Evolutionary conservation across 1,284 basidiomycete genomes (phyloP).

Genomic region (Marasmius tenuissimus): DNA sequence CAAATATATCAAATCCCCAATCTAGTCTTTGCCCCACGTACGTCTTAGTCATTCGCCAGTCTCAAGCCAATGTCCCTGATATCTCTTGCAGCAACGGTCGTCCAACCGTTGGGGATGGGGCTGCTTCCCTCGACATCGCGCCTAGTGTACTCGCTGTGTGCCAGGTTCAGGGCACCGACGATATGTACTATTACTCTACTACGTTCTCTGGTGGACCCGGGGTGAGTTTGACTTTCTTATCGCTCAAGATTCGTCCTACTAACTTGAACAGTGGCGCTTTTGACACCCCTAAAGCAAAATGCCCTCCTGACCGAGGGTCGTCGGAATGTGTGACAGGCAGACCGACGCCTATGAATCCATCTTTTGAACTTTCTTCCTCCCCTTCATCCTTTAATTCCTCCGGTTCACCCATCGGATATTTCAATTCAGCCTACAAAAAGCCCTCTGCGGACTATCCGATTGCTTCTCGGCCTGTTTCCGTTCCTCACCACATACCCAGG

Average conservation of each 20-base stretch:
- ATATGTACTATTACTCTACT: constrained; percentile 86
- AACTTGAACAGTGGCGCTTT: constrained; percentile 74
- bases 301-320: constrained; percentile 91
- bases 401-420: constrained; percentile 34
- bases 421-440: constrained; percentile 23
- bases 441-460: constrained; percentile 8
- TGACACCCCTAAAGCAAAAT: constrained; percentile 84
- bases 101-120: constrained; percentile 93
- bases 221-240: constrained; percentile 44
- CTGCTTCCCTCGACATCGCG: constrained; percentile 72
- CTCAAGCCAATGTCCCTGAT: constrained; percentile 28
- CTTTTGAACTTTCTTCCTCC: constrained; percentile 44
- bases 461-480: constrained; percentile 23
- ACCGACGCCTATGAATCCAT: constrained; percentile 62
- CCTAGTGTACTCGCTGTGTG: constrained; percentile 81
- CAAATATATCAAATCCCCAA: constrained; percentile 70
- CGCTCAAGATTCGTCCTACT: constrained; percentile 2
- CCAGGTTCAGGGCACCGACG: constrained; percentile 73
- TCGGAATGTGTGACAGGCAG: constrained; percentile 89
- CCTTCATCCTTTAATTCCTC: constrained; percentile 38
- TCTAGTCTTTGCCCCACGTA: constrained; percentile 91
- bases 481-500: constrained; percentile 46
- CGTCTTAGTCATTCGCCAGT: constrained; percentile 34
- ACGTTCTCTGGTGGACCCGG: constrained; percentile 86
- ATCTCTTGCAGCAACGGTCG: constrained; percentile 74